Percentiles rank a stretch among this genome's conserved stretches.
Conservation (phyloP, 768 basidiomycete genomes). For the Tricholoma hemisulphureum region DNA sequence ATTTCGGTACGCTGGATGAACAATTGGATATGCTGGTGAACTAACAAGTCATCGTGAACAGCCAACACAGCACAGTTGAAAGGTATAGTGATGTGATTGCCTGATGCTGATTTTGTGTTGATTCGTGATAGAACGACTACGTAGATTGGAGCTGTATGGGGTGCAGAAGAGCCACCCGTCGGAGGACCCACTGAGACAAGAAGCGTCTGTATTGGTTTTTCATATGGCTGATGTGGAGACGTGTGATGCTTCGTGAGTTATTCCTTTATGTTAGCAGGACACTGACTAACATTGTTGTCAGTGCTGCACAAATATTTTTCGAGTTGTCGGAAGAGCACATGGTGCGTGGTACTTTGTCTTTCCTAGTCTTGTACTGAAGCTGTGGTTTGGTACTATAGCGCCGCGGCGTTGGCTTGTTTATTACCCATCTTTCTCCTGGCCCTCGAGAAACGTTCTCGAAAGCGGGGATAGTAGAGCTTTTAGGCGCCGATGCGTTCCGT, state of each 20-base stretch:
- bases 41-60: conserved; percentile 23
- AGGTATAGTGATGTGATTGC: conserved; percentile 39
- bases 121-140: conserved; percentile 58
- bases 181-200: conserved; percentile 74
- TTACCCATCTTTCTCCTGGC: conserved; percentile 46
- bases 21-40: neutral
- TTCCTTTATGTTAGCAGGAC: neutral
- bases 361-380: neutral
- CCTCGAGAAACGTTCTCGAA: conserved; percentile 44
- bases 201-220: conserved; percentile 80
- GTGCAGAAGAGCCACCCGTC: conserved; percentile 79
- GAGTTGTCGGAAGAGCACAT: conserved; percentile 79
- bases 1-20: conserved; percentile 66
- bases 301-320: conserved; percentile 80
- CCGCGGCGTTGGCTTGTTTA: conserved; percentile 50
- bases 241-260: conserved; percentile 83
- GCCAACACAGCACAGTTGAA: conserved; percentile 96
- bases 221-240: conserved; percentile 91
- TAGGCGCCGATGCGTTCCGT: conserved; percentile 48
- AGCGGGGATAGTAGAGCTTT: conserved; percentile 49
- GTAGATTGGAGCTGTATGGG: conserved; percentile 89
- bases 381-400: conserved; percentile 28
- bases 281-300: conserved; percentile 26
- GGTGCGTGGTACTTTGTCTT: conserved; percentile 35
- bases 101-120: neutral